These are phyloP conservation scores for Stygiomarasmius scandens DNA, from an alignment of 1,284 basidiomycete genomes.

Conservation along the genomic window DNA sequence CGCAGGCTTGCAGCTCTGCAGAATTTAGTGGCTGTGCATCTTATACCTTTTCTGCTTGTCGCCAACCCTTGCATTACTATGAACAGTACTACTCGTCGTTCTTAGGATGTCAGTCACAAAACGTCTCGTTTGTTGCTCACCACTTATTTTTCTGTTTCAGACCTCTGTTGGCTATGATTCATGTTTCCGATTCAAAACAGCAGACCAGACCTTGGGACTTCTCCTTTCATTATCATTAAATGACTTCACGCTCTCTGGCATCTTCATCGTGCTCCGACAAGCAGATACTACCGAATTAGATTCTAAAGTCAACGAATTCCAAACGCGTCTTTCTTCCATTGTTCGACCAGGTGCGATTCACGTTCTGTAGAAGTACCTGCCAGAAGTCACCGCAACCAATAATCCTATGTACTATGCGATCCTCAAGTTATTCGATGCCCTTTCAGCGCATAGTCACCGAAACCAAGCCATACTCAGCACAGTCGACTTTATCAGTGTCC, in stretches of 20 bases:
- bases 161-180: conserved; percentile 66
- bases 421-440: conserved; percentile 63
- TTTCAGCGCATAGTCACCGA: conserved; percentile 61
- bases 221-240: conserved; percentile 64
- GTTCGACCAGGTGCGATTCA: conserved; percentile 57
- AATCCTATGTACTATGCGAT: conserved; percentile 48
- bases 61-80: too few species aligned
- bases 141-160: conserved; percentile 35
- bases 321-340: conserved; percentile 43
- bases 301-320: conserved; percentile 34
- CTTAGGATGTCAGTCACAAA: conserved; percentile 52
- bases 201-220: conserved; percentile 60
- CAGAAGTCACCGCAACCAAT: conserved; percentile 30
- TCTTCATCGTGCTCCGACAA: conserved; percentile 51
- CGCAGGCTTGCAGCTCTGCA: too few species aligned
- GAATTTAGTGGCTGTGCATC: too few species aligned
- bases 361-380: conserved; percentile 53
- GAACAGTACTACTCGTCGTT: too few species aligned
- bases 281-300: conserved; percentile 40
- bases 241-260: conserved; percentile 57
- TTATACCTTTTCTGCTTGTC: too few species aligned
- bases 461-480: conserved; percentile 69
- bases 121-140: background rate
- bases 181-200: conserved; percentile 46
- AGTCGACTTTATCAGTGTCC: conserved; percentile 52